Conservation (phyloP, 2,329 filamentous ascomycete genomes). For the Penicillium decumbens region DNA sequence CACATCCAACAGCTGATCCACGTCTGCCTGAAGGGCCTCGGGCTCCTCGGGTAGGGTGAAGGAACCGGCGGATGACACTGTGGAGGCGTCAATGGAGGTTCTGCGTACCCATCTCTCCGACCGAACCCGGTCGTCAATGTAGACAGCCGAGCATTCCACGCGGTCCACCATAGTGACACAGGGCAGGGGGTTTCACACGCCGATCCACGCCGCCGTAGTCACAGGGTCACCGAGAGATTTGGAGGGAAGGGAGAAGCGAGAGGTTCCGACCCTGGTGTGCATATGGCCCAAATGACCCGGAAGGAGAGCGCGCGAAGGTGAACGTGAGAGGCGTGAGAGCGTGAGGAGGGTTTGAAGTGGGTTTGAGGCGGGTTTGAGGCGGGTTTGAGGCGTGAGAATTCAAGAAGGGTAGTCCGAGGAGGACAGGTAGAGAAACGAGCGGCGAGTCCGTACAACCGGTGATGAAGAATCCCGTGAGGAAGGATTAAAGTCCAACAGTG, state of each 20-base stretch:
- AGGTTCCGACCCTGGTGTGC: conserved; percentile 21
- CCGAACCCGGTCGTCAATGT: conserved; percentile 45
- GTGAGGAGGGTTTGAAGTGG: neutral
- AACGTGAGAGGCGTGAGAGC: conserved; percentile 2
- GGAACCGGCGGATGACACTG: conserved; percentile 25
- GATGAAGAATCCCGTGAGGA: conserved; percentile 12
- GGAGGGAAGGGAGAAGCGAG: conserved; percentile 12
- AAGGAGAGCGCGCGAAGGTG: neutral
- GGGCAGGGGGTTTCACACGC: conserved; percentile 11
- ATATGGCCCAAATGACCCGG: conserved; percentile 23
- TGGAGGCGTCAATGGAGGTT: conserved; percentile 24
- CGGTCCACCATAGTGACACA: conserved; percentile 39
- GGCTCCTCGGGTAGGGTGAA: conserved; percentile 38
- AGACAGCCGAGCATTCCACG: conserved; percentile 43
- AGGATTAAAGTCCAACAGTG: conserved; percentile 16
- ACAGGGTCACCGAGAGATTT: conserved; percentile 9
- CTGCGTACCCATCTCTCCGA: conserved; percentile 44
- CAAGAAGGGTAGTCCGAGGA: neutral
- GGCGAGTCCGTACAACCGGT: conserved; percentile 5
- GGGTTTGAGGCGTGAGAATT: neutral
- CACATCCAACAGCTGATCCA: conserved; percentile 47
- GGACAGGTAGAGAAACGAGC: conserved; percentile 8
- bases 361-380: neutral
- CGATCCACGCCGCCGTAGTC: conserved; percentile 14
- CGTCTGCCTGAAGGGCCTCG: conserved; percentile 45